phyloP scores from a whole-genome alignment of 2,329 filamentous ascomycete genomes.

The Aspergillus ochraceoroseus region DNA sequence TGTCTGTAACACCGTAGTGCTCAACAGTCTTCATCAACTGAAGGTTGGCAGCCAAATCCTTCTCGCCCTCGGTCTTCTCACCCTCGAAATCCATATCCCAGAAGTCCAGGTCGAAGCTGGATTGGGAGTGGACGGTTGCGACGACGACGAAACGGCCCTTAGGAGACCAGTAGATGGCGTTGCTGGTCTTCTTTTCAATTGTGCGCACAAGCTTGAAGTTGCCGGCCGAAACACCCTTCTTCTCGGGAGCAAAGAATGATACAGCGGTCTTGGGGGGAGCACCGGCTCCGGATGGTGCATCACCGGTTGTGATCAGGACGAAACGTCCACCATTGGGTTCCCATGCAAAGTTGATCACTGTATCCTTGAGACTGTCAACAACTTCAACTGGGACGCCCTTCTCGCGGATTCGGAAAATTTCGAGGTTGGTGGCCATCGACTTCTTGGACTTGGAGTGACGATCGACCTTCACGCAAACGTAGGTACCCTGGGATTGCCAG shows the following conservation, averaged over 20 bases:
- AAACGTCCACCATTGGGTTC: constrained; percentile 97
- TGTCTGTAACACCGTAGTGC: constrained; percentile 95
- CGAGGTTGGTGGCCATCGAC: constrained; percentile 90
- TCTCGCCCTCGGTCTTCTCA: constrained; percentile 87
- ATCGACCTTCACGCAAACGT: constrained; percentile 97
- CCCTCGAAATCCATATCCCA: constrained; percentile 98
- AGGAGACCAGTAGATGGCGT: constrained; percentile 98
- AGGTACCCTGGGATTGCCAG: constrained; percentile 93
- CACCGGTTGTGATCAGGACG: constrained; percentile 90
- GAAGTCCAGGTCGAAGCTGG: constrained; percentile 94
- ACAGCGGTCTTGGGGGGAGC: constrained; percentile 92
- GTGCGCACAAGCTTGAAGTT: constrained; percentile 97
- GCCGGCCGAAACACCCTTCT: constrained; percentile 76
- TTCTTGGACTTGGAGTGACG: constrained; percentile 99
- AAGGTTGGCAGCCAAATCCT: constrained; percentile 89
- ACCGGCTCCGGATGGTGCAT: constrained; percentile 70
- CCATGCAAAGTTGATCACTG: constrained; percentile 99
- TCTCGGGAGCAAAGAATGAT: constrained; percentile 94
- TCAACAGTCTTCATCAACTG: constrained; percentile 91
- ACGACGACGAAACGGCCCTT: constrained; percentile 92
- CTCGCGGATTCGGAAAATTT: constrained; percentile 95
- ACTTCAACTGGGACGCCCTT: constrained; percentile 98
- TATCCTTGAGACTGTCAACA: constrained; percentile 95
- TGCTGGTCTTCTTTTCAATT: constrained; percentile 98
- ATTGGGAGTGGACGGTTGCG: constrained; percentile 84